phyloP scores from a whole-genome alignment of 345 rosid species.

The Sisymbrium irio region DNA sequence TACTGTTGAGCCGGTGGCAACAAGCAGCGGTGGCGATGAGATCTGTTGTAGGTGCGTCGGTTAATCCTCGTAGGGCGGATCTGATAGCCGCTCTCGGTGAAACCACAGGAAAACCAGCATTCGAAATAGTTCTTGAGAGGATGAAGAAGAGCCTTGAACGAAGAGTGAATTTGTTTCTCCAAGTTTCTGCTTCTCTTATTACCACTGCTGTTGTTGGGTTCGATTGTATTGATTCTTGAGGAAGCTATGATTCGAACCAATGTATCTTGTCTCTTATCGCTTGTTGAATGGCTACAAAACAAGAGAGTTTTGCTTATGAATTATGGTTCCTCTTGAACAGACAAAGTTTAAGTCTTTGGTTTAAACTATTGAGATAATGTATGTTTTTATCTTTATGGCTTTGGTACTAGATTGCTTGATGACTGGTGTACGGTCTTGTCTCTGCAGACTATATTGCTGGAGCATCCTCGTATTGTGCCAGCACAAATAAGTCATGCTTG shows the following conservation, averaged over 20 bases:
- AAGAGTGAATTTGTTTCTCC: constrained; percentile 44
- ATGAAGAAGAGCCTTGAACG: constrained; percentile 68
- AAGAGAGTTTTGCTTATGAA: not conserved
- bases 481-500: constrained; percentile 61
- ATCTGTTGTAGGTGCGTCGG: constrained; percentile 64
- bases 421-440: constrained; percentile 8
- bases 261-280: no score
- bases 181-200: not conserved
- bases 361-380: constrained; percentile 1
- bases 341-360: not conserved
- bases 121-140: constrained; percentile 61
- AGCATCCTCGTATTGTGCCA: constrained; percentile 63
- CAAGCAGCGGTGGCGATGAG: constrained; percentile 69
- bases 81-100: constrained; percentile 79
- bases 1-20: constrained; percentile 61
- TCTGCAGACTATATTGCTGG: no score
- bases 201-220: not conserved
- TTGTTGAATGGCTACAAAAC: no score
- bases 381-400: not conserved
- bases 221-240: not conserved
- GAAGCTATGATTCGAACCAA: no score
- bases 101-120: constrained; percentile 71
- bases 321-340: not conserved
- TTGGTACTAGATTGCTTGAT: not conserved
- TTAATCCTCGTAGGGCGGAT: constrained; percentile 66